Conservation (phyloP, 2,329 filamentous ascomycete species). For the Peltaster fructicola region DNA sequence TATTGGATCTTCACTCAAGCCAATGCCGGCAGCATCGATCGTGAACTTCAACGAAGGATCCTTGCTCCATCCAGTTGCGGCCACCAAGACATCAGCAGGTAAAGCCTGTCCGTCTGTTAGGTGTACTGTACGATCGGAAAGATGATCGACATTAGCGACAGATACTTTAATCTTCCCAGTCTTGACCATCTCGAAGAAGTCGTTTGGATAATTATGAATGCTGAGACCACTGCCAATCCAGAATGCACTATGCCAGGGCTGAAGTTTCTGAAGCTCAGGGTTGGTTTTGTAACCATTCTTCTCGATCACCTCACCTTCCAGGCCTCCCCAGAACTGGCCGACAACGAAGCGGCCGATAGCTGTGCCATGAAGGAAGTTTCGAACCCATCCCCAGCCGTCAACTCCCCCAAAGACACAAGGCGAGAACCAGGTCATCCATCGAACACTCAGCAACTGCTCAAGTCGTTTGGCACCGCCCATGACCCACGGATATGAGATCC, state of each 20-base stretch:
- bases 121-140: slow-evolving; percentile 29
- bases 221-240: slow-evolving; percentile 40
- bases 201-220: slow-evolving; percentile 40
- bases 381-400: slow-evolving; percentile 39
- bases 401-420: slow-evolving; percentile 55
- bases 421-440: slow-evolving; percentile 55
- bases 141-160: slow-evolving; percentile 34
- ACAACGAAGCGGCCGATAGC: slow-evolving; percentile 38
- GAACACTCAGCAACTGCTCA: slow-evolving; percentile 48
- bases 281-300: slow-evolving; percentile 29
- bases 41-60: slow-evolving; percentile 33
- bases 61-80: slow-evolving; percentile 39
- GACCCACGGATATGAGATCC: slow-evolving; percentile 43
- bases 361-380: slow-evolving; percentile 40
- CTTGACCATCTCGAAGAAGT: slow-evolving; percentile 40
- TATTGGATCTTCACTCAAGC: slow-evolving; percentile 2
- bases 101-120: slow-evolving; percentile 30
- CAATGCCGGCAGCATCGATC: slow-evolving; percentile 10
- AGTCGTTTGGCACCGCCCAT: slow-evolving; percentile 51
- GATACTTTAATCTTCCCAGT: slow-evolving; percentile 37
- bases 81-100: slow-evolving; percentile 34
- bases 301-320: slow-evolving; percentile 36
- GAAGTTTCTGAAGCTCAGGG: slow-evolving; percentile 23
- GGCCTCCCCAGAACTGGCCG: slow-evolving; percentile 37
- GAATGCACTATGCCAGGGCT: slow-evolving; percentile 25